Evolutionary conservation across 2,329 filamentous ascomycete species (phyloP), one percentile per base, ranked within the genome.

Genomic region (Ceratocystis lukuohia): DNA sequence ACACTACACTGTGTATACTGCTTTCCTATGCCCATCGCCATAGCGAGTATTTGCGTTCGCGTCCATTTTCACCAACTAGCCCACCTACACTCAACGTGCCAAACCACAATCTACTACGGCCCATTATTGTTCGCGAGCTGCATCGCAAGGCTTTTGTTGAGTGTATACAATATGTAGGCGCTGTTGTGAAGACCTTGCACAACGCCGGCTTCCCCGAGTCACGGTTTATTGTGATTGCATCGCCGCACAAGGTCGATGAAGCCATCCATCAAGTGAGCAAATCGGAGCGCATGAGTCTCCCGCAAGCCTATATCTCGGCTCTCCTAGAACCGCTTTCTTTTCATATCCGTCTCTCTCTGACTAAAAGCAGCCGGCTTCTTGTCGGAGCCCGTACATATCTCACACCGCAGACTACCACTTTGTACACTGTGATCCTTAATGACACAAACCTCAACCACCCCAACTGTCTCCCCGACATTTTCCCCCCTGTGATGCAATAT

Each of bases 11-110:
- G 2, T 86, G 90, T 50, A 80, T 96, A 25, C 80, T 96, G 1
- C 83, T 97, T 6, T 84, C 83, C 62, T 86, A 92, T 69, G 85
- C 89, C 1, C 93, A 97, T 74, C 84, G 88, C 8, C 84, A 88
- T 72, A 91, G 87, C 70, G 83, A 90, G 68, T 79, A 84, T 48
- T 82, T 82, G 56, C 84, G 91, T 65, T 88, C 86, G 1, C 82
- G 86, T 37, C 79, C 85, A 50, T 70, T 76, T 44, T 72, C 77
- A 44, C 74, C 77, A 67, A 79, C 69, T 71, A 77, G 71, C 67
- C 37, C 72, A 25, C 74, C 75, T 62, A 69, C 73, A 30, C 70
- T 76, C 8, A 73, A 75, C 3, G 75, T 76, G 56, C 77, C 78
- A 45, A 74, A 78, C 1, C 80, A 82, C 70, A 74, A 75, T 17